Evolutionary conservation across 768 basidiomycete genomes (phyloP), one percentile per base, ranked within the genome.

Genomic region (Coprinopsis strossmayeri): DNA sequence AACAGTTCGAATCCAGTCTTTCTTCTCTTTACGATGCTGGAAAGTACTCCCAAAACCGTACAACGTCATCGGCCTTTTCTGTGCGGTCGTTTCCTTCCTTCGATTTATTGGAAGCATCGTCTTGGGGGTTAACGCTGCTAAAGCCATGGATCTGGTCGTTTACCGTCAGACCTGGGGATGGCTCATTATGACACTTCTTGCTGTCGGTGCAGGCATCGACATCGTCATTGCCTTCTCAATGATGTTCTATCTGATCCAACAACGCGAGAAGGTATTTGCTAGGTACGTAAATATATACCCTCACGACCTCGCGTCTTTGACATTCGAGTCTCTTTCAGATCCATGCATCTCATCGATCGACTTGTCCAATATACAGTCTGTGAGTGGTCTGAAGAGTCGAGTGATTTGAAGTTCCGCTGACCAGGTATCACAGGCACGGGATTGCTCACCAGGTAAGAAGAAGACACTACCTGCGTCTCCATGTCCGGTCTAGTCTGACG

Each of bases 21-120:
- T 66, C 57, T 67, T 67, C 46, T 56, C 61, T 10, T 49, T 59
- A 12, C 62, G 67, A 9, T 53, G 64, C 2, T 57, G 54, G 24
- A 57, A 55, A 34, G 57, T 67, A 15, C 54, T 67, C 20, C 61
- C 63, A 1, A 53, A 55, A 9, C 57, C 59, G 0, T 51, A 20
- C 34, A 23, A 21, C 9, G 18, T 45, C 15, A 11, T 51, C 17
- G 50, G 50, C 1, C 5, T 32, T 1, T 24, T 46, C 28, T 45
- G n/a, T 18, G 34, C 25, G 20, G 11, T 12, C 2, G n/a, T 46
- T 5, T n/a, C 50, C 35, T n/a, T 32, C 3, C 5, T 17, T 5
- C 35, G 47, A 5, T 46, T 23, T 20, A 25, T 15, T 17, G 45
- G 37, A 5, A 40, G n/a, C 15, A 41, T 42, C 17, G 21, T 23